These are phyloP conservation scores for Coriaria nepalensis DNA, from an alignment of 306 rosid species.

Conservation along the genomic window DNA sequence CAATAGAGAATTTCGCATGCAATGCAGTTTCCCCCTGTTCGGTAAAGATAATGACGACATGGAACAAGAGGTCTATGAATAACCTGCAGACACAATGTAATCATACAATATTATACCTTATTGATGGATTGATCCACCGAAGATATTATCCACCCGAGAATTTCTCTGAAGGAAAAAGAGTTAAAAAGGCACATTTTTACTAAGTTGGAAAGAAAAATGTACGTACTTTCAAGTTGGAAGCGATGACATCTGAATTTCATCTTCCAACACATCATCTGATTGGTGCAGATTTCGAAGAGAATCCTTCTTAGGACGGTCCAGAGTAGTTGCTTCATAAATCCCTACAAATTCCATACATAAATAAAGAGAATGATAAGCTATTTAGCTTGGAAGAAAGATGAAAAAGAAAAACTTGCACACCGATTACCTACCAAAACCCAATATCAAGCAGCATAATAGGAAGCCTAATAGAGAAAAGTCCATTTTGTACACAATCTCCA, in stretches of 20 bases:
- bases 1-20: no score
- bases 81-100: no score
- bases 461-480: constrained; percentile 83
- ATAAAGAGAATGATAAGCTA: no score
- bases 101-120: no score
- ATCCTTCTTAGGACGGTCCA: constrained; percentile 66
- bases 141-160: no score
- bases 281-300: constrained; percentile 36
- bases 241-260: constrained; percentile 50
- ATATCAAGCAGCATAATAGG: constrained; percentile 59
- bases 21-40: no score
- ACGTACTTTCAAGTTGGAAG: constrained; percentile 80
- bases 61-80: not conserved
- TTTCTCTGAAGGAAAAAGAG: no score
- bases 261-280: constrained; percentile 43
- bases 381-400: not conserved
- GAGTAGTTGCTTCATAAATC: constrained; percentile 76
- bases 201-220: constrained; percentile 4
- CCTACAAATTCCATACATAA: constrained; percentile 30
- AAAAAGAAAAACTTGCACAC: constrained; percentile 6
- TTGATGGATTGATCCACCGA: no score
- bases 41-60: not conserved
- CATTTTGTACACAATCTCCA: constrained; percentile 76
- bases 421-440: constrained; percentile 75
- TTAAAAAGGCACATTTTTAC: constrained; percentile 9